Evolutionary conservation across 805 yeast species (phyloP), one percentile per base, ranked within the genome.

Genomic region (Schwanniomyces pseudopolymorphus): DNA sequence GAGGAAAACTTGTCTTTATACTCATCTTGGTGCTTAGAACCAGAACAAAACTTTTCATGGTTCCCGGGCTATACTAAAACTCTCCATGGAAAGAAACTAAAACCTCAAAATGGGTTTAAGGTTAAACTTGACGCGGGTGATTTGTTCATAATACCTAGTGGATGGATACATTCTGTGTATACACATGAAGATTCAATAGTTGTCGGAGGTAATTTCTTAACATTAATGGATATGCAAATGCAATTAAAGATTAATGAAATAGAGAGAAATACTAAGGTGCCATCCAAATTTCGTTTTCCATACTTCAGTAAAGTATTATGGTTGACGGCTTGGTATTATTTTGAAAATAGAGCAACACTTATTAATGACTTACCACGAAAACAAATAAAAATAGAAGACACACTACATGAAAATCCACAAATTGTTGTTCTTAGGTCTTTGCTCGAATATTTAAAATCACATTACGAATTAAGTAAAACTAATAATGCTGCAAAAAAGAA

Each of bases 141-240:
- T 57, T 73, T 89, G 21, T 75, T 90, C 65, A 72, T 89, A 11
- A 84, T 90, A 16, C 97, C 97, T 3, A 83, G 94, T 36, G 96
- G 96, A 0, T 90, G 96, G 95, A 89, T 90, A 42, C 97, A 90
- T 64, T 83, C 94, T 0, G 97, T 90, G 0, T 81, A 81, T 57
- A 89, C 97, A 0, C 92, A 96, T 0, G 67, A 70, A 13, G 96
- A 90, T 59, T 80, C 95, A 0, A 67, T 89, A 2, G 89, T 90
- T 2, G 79, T 90, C 45, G 97, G 97, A 2, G 97, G 97, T 0
- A 90, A 90, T 61, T 90, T 84, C 60, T 67, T 90, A 22, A 88
- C 95, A 0, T 59, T 81, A 35, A 66, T 79, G 45, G 84, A 84
- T 56, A 65, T 89, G 51, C 69, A 72, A 17, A 83, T 75, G 52